Evolutionary conservation across 768 basidiomycete genomes (phyloP).

Genomic region (Chalciporus pseudorubinellus): DNA sequence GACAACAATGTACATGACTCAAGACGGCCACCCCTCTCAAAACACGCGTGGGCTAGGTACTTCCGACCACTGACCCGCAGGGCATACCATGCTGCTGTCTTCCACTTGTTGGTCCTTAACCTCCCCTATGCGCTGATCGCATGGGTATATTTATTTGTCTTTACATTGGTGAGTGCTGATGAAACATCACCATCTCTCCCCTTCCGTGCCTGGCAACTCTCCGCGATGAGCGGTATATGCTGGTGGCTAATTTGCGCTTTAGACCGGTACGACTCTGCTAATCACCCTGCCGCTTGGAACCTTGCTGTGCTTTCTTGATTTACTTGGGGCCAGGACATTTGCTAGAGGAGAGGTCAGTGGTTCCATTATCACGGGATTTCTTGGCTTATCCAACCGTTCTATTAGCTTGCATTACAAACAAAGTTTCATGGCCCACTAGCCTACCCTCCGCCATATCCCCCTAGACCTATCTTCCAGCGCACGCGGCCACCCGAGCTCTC

Average conservation of each 20-base stretch:
- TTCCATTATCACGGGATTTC: neutral
- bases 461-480: conserved; percentile 74
- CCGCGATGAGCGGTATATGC: conserved; percentile 8
- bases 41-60: conserved; percentile 50
- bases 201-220: neutral
- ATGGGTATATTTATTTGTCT: conserved; percentile 78
- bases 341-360: conserved; percentile 63
- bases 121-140: conserved; percentile 76
- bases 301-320: conserved; percentile 71
- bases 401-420: conserved; percentile 62
- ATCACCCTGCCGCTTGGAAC: conserved; percentile 77
- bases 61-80: conserved; percentile 57
- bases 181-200: neutral
- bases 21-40: conserved; percentile 24
- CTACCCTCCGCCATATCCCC: conserved; percentile 62
- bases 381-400: conserved; percentile 13
- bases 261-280: conserved; percentile 81
- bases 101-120: conserved; percentile 72
- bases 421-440: conserved; percentile 67
- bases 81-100: conserved; percentile 62
- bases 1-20: conserved; percentile 1
- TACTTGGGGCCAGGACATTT: conserved; percentile 70
- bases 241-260: conserved; percentile 16
- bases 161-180: conserved; percentile 64
- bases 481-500: conserved; percentile 45